Conservation (phyloP, 108 stramenopile species). For the Aurantiochytrium sp. region DNA sequence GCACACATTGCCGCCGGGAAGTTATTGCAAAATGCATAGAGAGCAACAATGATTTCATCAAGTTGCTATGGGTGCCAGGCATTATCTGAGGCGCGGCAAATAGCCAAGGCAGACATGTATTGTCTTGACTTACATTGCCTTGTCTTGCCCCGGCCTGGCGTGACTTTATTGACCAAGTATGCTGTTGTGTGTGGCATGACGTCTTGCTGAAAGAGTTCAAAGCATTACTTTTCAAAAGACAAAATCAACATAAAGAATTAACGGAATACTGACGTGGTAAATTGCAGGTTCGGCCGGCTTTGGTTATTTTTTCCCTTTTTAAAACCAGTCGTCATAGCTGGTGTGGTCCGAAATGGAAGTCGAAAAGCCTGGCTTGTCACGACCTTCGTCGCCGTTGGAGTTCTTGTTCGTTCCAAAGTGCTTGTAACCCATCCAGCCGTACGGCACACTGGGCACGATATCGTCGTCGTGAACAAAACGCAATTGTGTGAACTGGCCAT, state of each 20-base stretch:
- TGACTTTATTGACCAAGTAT: too few species aligned
- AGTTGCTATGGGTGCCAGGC: too few species aligned
- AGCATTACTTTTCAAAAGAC: too few species aligned
- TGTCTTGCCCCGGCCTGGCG: too few species aligned
- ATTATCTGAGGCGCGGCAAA: too few species aligned
- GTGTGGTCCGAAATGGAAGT: background rate
- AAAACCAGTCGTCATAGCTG: background rate
- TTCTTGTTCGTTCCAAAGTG: background rate
- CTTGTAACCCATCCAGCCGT: constrained; percentile 13
- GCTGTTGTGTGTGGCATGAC: too few species aligned
- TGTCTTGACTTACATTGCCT: too few species aligned
- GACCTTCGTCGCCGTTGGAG: background rate
- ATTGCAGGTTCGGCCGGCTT: background rate
- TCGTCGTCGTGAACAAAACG: background rate
- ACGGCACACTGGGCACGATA: background rate
- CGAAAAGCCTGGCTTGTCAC: background rate
- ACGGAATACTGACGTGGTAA: background rate
- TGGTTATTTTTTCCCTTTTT: background rate
- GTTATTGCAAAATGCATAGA: too few species aligned
- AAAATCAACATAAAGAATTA: background rate
- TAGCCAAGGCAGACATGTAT: too few species aligned
- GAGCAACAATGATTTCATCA: too few species aligned
- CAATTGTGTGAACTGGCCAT: background rate
- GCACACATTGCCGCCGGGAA: background rate
- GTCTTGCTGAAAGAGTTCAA: too few species aligned